phyloP scores from a whole-genome alignment of 2,329 filamentous ascomycete genomes.

The Fusarium globosum region DNA sequence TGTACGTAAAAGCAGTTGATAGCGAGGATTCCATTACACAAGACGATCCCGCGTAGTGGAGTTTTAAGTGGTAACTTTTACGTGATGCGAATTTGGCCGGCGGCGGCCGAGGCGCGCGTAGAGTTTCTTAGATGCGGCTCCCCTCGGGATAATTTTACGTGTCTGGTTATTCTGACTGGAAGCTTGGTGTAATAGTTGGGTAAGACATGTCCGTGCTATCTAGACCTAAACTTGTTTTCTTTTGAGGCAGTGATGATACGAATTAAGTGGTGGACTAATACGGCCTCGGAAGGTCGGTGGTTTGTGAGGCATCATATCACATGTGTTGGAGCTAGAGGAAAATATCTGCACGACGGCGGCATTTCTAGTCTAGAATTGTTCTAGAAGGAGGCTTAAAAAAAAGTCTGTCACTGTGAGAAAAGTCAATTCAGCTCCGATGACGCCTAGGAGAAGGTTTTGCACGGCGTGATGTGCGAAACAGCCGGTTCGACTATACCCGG shows the following conservation, averaged over 20 bases:
- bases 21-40: slow-evolving; percentile 18
- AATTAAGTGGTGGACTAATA: neutral
- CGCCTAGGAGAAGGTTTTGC: neutral
- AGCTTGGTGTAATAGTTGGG: slow-evolving; percentile 9
- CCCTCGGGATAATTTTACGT: slow-evolving; percentile 1
- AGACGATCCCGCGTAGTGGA: slow-evolving; percentile 1
- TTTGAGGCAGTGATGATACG: accelerated
- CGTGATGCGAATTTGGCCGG: slow-evolving; percentile 8
- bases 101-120: slow-evolving; percentile 11
- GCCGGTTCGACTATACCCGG: neutral
- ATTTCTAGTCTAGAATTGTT: neutral
- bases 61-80: slow-evolving; percentile 15
- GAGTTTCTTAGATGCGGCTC: slow-evolving; percentile 17
- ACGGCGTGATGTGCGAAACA: neutral
- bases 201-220: neutral
- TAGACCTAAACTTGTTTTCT: neutral
- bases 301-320: neutral
- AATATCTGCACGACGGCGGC: neutral
- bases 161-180: neutral
- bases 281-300: neutral
- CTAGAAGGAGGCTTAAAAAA: neutral
- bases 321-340: neutral
- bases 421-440: neutral
- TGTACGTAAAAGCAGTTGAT: slow-evolving; percentile 24
- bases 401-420: neutral